Conservation (phyloP, 257 asterid species). For the Fraxinus anomala region DNA sequence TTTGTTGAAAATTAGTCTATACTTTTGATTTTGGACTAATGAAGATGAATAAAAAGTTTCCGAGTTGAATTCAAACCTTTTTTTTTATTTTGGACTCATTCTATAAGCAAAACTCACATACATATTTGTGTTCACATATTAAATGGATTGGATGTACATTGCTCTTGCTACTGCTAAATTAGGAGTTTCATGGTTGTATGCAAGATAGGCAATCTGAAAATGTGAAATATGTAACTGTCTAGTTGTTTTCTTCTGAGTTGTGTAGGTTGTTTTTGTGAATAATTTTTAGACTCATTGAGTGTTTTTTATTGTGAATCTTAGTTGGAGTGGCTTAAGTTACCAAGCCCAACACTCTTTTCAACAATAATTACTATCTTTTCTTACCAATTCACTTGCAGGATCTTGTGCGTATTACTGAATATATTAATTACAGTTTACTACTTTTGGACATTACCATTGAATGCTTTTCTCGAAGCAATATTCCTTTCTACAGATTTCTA, state of each 20-base stretch:
- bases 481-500: neutral
- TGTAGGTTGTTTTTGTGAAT: neutral
- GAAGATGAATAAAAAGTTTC: neutral
- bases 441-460: neutral
- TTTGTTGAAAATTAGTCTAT: neutral
- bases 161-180: neutral
- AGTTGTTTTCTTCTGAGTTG: neutral
- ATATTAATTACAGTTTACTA: slow-evolving; percentile 1
- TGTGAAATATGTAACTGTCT: neutral
- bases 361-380: neutral
- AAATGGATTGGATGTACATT: neutral
- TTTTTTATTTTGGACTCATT: neutral
- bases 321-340: no score
- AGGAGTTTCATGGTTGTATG: neutral
- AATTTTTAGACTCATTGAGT: no score
- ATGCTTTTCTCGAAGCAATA: neutral
- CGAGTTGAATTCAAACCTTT: neutral
- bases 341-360: neutral
- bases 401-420: slow-evolving; percentile 6
- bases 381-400: slow-evolving; percentile 1
- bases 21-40: neutral
- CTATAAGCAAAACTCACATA: neutral
- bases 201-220: neutral
- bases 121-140: neutral
- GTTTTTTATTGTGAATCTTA: no score